These are phyloP conservation scores for Trypanosoma cruzi DNA, from an alignment of 208 protist genomes.

Conservation along the genomic window DNA sequence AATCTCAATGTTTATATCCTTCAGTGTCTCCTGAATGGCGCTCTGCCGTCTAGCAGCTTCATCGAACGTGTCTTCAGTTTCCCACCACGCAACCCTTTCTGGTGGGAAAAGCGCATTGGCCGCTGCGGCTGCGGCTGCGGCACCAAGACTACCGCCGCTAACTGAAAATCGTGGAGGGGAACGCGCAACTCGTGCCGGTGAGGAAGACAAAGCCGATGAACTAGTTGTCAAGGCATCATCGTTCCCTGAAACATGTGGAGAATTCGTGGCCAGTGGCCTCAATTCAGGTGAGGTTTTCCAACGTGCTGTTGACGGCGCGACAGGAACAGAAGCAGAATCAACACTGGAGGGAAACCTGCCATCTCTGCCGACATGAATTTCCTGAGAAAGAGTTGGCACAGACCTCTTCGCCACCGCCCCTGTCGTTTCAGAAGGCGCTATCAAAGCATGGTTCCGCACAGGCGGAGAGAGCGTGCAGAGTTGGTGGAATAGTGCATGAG, in stretches of 20 bases:
- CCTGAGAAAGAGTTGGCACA: conserved; percentile 20
- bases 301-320: conserved; percentile 18
- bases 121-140: not conserved
- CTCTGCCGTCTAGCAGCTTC: not conserved
- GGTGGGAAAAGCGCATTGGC: conserved; percentile 35
- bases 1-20: conserved; percentile 39
- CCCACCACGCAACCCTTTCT: conserved; percentile 75
- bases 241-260: not conserved
- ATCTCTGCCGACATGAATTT: not conserved
- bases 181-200: not conserved
- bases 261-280: not conserved
- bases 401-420: conserved; percentile 1
- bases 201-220: conserved; percentile 9
- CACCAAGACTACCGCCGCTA: not conserved
- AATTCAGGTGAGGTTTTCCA: conserved; percentile 1
- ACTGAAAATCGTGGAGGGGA: not conserved
- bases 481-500: conserved; percentile 37
- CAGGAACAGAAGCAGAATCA: not conserved
- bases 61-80: conserved; percentile 24
- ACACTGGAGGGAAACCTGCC: not conserved
- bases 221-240: conserved; percentile 13
- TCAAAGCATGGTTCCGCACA: conserved; percentile 34
- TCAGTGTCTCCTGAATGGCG: conserved; percentile 7
- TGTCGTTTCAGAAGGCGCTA: conserved; percentile 1
- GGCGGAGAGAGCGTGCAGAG: conserved; percentile 41